phyloP scores from a whole-genome alignment of 2,329 filamentous ascomycete genomes.

The Paecilomyces sp. region DNA sequence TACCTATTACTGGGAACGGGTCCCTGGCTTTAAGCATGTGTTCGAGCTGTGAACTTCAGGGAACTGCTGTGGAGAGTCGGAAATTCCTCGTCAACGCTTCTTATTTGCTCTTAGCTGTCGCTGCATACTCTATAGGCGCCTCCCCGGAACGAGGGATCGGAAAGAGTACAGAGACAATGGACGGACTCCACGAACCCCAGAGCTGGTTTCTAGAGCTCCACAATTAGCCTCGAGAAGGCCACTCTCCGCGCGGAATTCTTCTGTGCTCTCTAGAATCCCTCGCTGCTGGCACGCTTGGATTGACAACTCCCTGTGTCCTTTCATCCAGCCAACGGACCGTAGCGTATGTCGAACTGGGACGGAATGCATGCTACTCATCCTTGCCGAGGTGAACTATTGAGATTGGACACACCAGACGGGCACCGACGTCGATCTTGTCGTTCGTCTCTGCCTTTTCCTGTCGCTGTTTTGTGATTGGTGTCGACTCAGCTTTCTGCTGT shows the following conservation, averaged over 20 bases:
- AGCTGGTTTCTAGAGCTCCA: background rate
- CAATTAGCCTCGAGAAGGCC: background rate
- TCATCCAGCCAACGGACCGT: slow-evolving; percentile 3
- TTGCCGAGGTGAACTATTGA: slow-evolving; percentile 29
- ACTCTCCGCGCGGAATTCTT: background rate
- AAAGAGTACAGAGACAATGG: background rate
- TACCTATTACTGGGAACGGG: background rate
- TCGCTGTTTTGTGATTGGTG: slow-evolving; percentile 20
- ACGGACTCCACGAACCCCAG: background rate
- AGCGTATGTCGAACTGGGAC: slow-evolving; percentile 18
- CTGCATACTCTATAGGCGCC: background rate
- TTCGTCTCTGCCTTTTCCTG: slow-evolving; percentile 24
- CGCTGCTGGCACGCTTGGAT: background rate
- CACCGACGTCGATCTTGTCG: slow-evolving; percentile 28
- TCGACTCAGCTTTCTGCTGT: slow-evolving; percentile 4
- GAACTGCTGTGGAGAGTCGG: background rate
- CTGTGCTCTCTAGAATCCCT: background rate
- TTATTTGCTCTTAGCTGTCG: background rate
- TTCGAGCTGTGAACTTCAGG: background rate
- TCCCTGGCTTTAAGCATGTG: background rate
- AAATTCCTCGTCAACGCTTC: background rate
- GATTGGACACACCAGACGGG: slow-evolving; percentile 21
- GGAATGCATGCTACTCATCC: slow-evolving; percentile 18
- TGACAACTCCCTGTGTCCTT: background rate
- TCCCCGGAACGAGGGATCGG: background rate